Evolutionary conservation across 495 filamentous ascomycete genomes (phyloP), one percentile per base, ranked within the genome.

Genomic region (Talaromyces stipitatus): DNA sequence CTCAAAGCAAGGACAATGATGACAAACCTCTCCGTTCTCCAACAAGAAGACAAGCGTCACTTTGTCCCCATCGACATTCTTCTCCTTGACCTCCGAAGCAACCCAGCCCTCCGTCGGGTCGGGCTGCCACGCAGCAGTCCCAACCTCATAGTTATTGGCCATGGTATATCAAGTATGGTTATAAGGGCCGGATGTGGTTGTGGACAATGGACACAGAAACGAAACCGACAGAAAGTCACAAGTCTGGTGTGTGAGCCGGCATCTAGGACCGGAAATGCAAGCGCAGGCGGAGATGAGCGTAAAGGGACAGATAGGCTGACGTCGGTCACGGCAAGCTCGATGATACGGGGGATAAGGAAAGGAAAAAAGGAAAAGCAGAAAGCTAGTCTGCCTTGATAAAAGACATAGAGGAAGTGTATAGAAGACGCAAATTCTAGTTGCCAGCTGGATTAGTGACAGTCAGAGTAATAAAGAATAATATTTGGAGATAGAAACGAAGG

Each of bases 131-230:
- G 91, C 95, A 82, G 89, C 83, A 62, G 94, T 97, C 61, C 92
- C 95, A 64, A 97, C 85, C 84, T 97, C 94, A 73, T 96, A 99
- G 66, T 80, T 90, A 76, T 96, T 90, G 78, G 91, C 90, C 95
- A 97, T 96, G 50, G 61, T 64, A 62, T 52, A 28, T 51, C 20
- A 45, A 38, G 12, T 30, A 29, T 53, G 2, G 20, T 30, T 53
- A 3, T 30, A 32, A 30, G 22, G 50, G 18, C 27, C 54, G 36
- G 30, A 57, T 26, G 54, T 14, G 46, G 43, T 22, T 27, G 32
- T 54, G 51, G 27, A 22, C 53, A 53, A 36, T 23, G 6, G 20
- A 29, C 29, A 41, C 18, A 23, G 23, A 28, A 62, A 57, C 54
- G 58, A 53, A 57, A 32, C 9, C 4, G 55, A 28, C 48, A 30